Conservation (phyloP, 192 early-diverging fungal species). For the Phycomyces nitens region DNA sequence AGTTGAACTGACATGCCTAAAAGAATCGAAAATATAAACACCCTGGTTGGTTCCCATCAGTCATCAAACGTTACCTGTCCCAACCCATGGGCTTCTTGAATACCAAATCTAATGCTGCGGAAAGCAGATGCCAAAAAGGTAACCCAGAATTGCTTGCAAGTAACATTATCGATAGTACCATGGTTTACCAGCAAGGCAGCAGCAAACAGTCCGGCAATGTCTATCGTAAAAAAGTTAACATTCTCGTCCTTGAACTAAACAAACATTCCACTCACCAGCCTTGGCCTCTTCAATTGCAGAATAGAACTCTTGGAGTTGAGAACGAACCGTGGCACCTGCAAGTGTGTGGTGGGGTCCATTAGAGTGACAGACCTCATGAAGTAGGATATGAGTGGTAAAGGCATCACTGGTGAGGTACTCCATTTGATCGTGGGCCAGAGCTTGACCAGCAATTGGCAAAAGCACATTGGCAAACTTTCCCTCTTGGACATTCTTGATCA, state of each 20-base stretch:
- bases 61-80: constrained; percentile 56
- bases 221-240: constrained; percentile 21
- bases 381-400: constrained; percentile 66
- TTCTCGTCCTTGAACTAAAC: no score
- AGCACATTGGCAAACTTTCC: constrained; percentile 65
- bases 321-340: constrained; percentile 58
- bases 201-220: constrained; percentile 66
- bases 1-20: constrained; percentile 51
- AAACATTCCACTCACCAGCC: constrained; percentile 39
- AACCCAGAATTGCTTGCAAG: constrained; percentile 60
- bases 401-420: constrained; percentile 60
- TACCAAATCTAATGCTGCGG: constrained; percentile 67
- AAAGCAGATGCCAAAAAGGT: constrained; percentile 74
- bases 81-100: constrained; percentile 65
- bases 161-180: constrained; percentile 55
- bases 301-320: constrained; percentile 61
- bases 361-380: constrained; percentile 72
- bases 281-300: constrained; percentile 78
- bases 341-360: constrained; percentile 63
- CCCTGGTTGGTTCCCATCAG: background rate
- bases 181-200: constrained; percentile 55
- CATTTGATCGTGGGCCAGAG: constrained; percentile 51
- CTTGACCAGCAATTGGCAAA: constrained; percentile 54
- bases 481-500: constrained; percentile 77
- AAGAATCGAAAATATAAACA: background rate